These are phyloP conservation scores for Solanum hybrid DNA, from an alignment of 305 asterid species.

Conservation along the genomic window DNA sequence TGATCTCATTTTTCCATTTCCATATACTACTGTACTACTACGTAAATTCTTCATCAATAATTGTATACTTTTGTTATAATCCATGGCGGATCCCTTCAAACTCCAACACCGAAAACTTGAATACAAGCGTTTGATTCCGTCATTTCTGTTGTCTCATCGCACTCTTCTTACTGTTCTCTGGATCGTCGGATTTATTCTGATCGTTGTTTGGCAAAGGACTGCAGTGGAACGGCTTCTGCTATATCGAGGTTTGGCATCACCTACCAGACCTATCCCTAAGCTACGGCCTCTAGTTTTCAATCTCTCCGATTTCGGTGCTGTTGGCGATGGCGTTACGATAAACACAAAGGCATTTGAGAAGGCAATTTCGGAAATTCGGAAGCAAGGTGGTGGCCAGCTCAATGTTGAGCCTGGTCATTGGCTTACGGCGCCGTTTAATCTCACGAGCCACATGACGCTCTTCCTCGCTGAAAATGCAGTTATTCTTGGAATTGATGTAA, in stretches of 20 bases:
- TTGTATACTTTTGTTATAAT: not conserved
- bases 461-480: conserved; percentile 68
- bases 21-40: not conserved
- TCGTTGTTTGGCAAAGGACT: conserved; percentile 51
- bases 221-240: conserved; percentile 35
- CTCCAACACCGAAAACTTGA: conserved; percentile 34
- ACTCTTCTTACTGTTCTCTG: conserved; percentile 46
- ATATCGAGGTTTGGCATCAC: conserved; percentile 18
- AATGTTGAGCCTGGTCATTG: conserved; percentile 66
- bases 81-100: conserved; percentile 41
- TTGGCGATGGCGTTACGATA: conserved; percentile 74
- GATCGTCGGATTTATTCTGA: conserved; percentile 56
- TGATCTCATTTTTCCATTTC: not conserved
- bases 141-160: conserved; percentile 27
- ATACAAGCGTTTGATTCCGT: conserved; percentile 25
- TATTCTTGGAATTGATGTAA: conserved; percentile 71
- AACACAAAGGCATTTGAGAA: conserved; percentile 66
- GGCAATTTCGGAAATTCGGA: conserved; percentile 55
- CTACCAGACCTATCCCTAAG: conserved; percentile 46
- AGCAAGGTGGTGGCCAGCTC: conserved; percentile 85
- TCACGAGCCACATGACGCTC: conserved; percentile 76
- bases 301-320: conserved; percentile 77
- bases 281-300: conserved; percentile 60
- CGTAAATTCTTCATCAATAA: not conserved
- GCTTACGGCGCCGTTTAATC: conserved; percentile 91